A percentile compares a stretch with the other conserved stretches of the same genome.
These are phyloP conservation scores for Tetrapisispora taiwanensis DNA, from an alignment of 805 yeast species.

Conservation along the genomic window DNA sequence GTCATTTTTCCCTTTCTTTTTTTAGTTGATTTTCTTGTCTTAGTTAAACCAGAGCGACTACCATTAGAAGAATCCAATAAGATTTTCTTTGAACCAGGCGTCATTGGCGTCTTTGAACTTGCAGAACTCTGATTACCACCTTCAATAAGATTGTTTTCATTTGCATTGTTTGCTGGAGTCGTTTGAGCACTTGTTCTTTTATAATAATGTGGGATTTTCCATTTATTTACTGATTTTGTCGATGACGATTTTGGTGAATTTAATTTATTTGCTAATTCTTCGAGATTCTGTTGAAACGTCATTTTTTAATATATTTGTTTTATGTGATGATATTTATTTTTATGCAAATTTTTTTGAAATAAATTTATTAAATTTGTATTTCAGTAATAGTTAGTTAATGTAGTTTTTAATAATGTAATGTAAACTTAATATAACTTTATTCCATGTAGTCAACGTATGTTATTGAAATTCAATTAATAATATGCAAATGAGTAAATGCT, in stretches of 20 bases:
- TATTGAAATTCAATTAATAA: no score
- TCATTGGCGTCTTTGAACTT: constrained; percentile 13
- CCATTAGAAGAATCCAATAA: constrained; percentile 17
- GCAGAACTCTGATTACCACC: not conserved
- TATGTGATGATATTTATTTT: not conserved
- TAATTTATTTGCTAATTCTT: constrained; percentile 1
- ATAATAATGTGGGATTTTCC: constrained; percentile 30
- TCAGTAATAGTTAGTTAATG: no score
- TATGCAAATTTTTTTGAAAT: not conserved
- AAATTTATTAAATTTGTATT: no score
- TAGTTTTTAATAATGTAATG: no score
- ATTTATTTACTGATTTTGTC: constrained; percentile 21
- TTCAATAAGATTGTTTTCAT: not conserved
- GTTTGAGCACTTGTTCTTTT: constrained; percentile 12
- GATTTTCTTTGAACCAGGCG: constrained; percentile 24
- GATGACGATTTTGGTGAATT: constrained; percentile 1
- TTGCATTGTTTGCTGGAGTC: no score
- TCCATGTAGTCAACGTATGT: no score
- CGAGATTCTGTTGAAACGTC: not conserved
- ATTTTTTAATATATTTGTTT: not conserved
- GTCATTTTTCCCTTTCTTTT: constrained; percentile 23
- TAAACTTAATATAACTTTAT: no score
- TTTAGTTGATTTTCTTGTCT: constrained; percentile 11
- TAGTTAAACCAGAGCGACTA: constrained; percentile 8
- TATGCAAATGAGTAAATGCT: no score